phyloP scores from a whole-genome alignment of 1,284 basidiomycete genomes.

The Ustilago xerochloae region DNA sequence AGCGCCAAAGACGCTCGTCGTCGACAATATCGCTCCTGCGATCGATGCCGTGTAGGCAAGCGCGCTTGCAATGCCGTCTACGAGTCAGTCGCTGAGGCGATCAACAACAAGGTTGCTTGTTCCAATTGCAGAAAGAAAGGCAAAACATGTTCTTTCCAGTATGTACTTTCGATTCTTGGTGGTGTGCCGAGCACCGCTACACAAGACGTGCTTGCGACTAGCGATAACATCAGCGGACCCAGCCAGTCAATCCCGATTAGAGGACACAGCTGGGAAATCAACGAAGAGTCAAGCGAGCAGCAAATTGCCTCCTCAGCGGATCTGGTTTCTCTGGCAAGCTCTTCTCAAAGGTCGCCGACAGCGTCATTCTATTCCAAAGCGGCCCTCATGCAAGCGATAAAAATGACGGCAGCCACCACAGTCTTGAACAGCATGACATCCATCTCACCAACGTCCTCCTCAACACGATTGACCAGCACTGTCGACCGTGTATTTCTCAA shows the following conservation, averaged over 20 bases:
- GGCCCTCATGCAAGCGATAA: no score
- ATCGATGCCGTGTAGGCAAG: conserved; percentile 26
- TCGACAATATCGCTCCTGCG: conserved; percentile 36
- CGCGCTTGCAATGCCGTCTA: conserved; percentile 28
- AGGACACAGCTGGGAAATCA: not conserved
- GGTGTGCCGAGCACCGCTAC: conserved; percentile 2
- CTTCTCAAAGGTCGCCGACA: no score
- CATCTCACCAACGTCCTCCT: conserved; percentile 14
- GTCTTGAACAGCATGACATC: not conserved
- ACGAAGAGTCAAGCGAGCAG: no score
- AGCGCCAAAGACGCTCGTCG: conserved; percentile 18
- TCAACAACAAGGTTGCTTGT: conserved; percentile 24
- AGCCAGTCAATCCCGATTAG: no score
- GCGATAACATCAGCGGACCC: no score
- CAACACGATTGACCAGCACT: conserved; percentile 11
- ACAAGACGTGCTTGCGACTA: not conserved
- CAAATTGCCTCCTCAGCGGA: no score
- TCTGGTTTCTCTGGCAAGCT: no score
- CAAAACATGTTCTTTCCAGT: conserved; percentile 27
- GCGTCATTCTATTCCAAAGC: no score
- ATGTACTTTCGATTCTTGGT: conserved; percentile 30
- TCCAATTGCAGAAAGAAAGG: conserved; percentile 32
- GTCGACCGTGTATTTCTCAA: conserved; percentile 35
- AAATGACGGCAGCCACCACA: no score
- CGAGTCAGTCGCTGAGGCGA: conserved; percentile 35